Percentiles rank a stretch among this genome's conserved stretches.
Conservation (phyloP, 78 protist species). For the Dictyostelium discoideum region DNA sequence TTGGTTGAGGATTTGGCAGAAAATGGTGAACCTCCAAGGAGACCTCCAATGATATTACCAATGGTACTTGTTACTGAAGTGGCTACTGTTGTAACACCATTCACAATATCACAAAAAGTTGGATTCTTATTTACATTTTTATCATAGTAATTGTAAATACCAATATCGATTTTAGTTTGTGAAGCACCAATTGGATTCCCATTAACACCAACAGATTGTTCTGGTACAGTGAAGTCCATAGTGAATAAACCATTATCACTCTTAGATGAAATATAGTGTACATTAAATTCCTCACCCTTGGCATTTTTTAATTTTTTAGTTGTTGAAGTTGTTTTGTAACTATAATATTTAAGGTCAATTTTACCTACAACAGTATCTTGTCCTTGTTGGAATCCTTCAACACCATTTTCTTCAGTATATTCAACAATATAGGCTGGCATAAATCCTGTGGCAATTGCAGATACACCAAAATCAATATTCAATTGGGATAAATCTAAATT, state of each 20-base stretch:
- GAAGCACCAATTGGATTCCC: not conserved
- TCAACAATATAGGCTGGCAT: not conserved
- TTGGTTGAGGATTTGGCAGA: not conserved
- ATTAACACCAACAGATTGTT: not conserved
- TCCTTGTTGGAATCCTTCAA: not conserved
- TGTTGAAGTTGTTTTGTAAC: not conserved
- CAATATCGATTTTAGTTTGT: not conserved
- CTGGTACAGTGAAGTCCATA: not conserved
- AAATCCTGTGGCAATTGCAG: not conserved
- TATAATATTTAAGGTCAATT: not conserved
- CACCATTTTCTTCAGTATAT: not conserved
- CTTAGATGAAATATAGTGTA: not conserved
- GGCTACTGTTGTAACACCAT: no score
- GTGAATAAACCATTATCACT: not conserved
- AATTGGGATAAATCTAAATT: not conserved
- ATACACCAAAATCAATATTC: not conserved
- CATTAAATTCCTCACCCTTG: not conserved
- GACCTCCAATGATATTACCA: no score
- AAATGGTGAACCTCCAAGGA: not conserved
- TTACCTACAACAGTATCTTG: not conserved
- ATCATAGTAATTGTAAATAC: constrained; percentile 9
- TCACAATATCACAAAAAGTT: not conserved
- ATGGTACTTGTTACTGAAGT: not conserved
- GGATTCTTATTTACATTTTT: not conserved
- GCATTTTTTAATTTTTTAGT: not conserved